Evolutionary conservation across 495 filamentous ascomycete species (phyloP).

Genomic region (Penicillium lividum): DNA sequence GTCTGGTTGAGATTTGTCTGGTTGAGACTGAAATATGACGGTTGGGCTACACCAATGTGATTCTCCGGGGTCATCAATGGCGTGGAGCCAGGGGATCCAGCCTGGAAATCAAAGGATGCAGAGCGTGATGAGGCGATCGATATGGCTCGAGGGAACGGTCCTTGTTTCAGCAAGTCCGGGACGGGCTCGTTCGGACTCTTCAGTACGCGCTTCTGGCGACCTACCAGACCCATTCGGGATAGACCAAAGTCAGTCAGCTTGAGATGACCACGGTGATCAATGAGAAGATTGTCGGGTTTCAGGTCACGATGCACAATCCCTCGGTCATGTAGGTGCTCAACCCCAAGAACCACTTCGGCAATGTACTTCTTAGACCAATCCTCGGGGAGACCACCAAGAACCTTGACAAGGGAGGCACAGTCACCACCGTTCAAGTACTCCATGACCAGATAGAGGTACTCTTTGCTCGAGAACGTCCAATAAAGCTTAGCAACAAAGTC

Average conservation of each 20-base stretch:
- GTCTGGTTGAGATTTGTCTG: slow-evolving; percentile 71
- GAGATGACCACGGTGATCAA: slow-evolving; percentile 94
- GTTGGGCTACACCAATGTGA: slow-evolving; percentile 65
- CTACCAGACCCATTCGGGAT: slow-evolving; percentile 95
- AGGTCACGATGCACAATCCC: slow-evolving; percentile 96
- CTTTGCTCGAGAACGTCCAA: slow-evolving; percentile 99
- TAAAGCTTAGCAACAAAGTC: slow-evolving; percentile 98
- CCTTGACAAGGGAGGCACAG: slow-evolving; percentile 93
- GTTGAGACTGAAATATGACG: slow-evolving; percentile 89
- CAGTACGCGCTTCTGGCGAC: slow-evolving; percentile 89
- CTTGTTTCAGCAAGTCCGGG: slow-evolving; percentile 88
- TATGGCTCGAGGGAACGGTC: slow-evolving; percentile 79
- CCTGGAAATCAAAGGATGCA: slow-evolving; percentile 89
- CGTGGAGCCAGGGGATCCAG: slow-evolving; percentile 75
- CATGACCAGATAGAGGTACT: slow-evolving; percentile 98
- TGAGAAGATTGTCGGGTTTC: slow-evolving; percentile 96
- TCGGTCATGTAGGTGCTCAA: slow-evolving; percentile 91
- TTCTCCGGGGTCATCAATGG: slow-evolving; percentile 86
- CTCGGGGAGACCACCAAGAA: slow-evolving; percentile 85
- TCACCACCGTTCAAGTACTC: slow-evolving; percentile 98
- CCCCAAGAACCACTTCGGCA: slow-evolving; percentile 89
- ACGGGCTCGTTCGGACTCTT: slow-evolving; percentile 78
- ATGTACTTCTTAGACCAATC: slow-evolving; percentile 98
- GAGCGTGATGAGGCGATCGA: slow-evolving; percentile 94
- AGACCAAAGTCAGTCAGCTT: slow-evolving; percentile 98